Percentiles rank a stretch among this genome's conserved stretches.
Evolutionary conservation across 805 yeast species (phyloP).

Genomic region (Pichia kluyveri): DNA sequence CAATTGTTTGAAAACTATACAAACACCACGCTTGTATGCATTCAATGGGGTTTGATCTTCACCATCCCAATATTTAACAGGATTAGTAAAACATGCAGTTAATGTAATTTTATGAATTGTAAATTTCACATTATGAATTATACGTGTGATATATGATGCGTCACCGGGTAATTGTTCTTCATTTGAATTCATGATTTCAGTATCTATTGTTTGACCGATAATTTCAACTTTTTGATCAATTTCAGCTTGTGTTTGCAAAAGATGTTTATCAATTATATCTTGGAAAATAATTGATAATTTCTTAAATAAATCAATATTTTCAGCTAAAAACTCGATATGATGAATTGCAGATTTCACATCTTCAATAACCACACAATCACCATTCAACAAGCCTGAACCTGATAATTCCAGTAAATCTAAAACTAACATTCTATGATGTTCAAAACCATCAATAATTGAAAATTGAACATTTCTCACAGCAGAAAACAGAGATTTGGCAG

Average conservation of each 20-base stretch:
- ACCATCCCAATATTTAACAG: slow-evolving; percentile 22
- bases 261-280: neutral
- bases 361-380: slow-evolving; percentile 6
- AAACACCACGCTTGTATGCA: slow-evolving; percentile 21
- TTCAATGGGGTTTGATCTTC: slow-evolving; percentile 23
- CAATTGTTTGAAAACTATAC: slow-evolving; percentile 4
- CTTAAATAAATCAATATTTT: slow-evolving; percentile 7
- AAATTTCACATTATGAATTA: slow-evolving; percentile 8
- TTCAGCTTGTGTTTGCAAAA: neutral
- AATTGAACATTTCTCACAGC: slow-evolving; percentile 17
- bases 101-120: slow-evolving; percentile 12
- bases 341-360: slow-evolving; percentile 1
- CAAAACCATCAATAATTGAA: slow-evolving; percentile 8
- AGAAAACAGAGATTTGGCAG: slow-evolving; percentile 13
- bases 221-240: neutral
- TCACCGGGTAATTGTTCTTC: neutral
- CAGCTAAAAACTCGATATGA: slow-evolving; percentile 8
- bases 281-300: slow-evolving; percentile 8
- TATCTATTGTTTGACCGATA: neutral
- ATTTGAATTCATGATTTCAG: neutral
- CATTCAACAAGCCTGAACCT: slow-evolving; percentile 6
- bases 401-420: slow-evolving; percentile 13
- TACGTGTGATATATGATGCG: slow-evolving; percentile 6
- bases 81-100: slow-evolving; percentile 22
- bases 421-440: slow-evolving; percentile 8